Conservation (phyloP, 352 stramenopile genomes). For the Pythium scleroteichum region DNA sequence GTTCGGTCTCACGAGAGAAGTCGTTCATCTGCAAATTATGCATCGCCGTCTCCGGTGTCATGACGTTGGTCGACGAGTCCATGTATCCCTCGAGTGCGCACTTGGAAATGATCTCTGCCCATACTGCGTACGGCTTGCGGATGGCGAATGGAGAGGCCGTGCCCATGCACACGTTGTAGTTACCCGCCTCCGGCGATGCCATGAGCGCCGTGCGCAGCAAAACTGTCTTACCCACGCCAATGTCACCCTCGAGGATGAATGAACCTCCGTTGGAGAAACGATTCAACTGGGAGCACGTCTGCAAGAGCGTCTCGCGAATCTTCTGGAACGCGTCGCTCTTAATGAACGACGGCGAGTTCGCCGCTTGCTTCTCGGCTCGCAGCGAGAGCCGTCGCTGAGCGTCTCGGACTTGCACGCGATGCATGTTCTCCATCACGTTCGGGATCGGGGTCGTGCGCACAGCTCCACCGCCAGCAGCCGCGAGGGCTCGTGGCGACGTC, state of each 20-base stretch:
- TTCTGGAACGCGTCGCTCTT: constrained; percentile 63
- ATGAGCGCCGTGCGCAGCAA: constrained; percentile 62
- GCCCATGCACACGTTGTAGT: constrained; percentile 63
- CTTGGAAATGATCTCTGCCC: constrained; percentile 76
- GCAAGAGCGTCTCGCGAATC: constrained; percentile 51
- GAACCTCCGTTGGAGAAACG: constrained; percentile 61
- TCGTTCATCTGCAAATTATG: constrained; percentile 24
- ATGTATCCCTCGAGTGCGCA: constrained; percentile 40
- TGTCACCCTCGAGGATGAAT: constrained; percentile 82
- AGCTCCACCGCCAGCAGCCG: background rate
- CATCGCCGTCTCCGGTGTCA: constrained; percentile 14
- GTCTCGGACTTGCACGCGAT: constrained; percentile 83
- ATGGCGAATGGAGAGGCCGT: constrained; percentile 75
- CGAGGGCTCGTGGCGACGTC: constrained; percentile 6
- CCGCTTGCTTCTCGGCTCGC: constrained; percentile 48
- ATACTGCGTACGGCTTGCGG: constrained; percentile 80
- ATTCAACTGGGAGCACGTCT: constrained; percentile 70
- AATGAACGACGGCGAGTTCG: constrained; percentile 49
- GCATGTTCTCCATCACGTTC: constrained; percentile 87
- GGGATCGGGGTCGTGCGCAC: constrained; percentile 47
- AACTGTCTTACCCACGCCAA: constrained; percentile 82
- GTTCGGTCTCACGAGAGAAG: constrained; percentile 37
- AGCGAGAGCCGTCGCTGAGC: constrained; percentile 64
- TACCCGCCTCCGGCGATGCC: constrained; percentile 41
- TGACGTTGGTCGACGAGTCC: constrained; percentile 12